These are phyloP conservation scores for Aspergillus persii DNA, from an alignment of 2,329 filamentous ascomycete genomes.

Conservation along the genomic window DNA sequence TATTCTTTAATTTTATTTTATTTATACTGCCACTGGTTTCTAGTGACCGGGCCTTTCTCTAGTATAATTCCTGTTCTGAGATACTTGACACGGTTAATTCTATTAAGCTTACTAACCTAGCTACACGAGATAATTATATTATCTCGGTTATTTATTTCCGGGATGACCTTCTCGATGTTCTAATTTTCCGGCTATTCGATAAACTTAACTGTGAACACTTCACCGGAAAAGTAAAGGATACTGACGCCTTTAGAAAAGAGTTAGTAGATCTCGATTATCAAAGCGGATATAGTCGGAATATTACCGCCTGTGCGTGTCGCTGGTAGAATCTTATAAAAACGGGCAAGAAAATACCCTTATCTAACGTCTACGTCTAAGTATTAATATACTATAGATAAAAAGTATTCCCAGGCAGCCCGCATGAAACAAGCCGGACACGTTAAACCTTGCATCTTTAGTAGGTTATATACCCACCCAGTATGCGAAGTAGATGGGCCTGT, in stretches of 20 bases:
- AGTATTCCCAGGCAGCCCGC: constrained; percentile 7
- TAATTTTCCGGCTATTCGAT: constrained; percentile 9
- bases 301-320: constrained; percentile 11
- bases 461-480: constrained; percentile 12
- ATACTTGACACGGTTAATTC: constrained; percentile 5
- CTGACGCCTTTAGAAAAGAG: constrained; percentile 14
- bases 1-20: constrained; percentile 17
- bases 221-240: constrained; percentile 8
- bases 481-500: constrained; percentile 5
- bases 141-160: constrained; percentile 7
- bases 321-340: constrained; percentile 13
- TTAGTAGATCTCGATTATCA: constrained; percentile 11
- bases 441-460: constrained; percentile 9
- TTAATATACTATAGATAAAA: constrained; percentile 11
- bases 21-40: constrained; percentile 11
- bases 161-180: constrained; percentile 7
- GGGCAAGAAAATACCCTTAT: not conserved
- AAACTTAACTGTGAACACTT: not conserved
- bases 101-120: not conserved
- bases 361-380: not conserved
- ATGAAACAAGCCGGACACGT: constrained; percentile 15
- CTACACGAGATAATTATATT: not conserved
- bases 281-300: constrained; percentile 13
- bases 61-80: not conserved
- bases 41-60: constrained; percentile 2